Percentiles rank a stretch among this genome's conserved stretches.
Evolutionary conservation across 2,329 filamentous ascomycete species (phyloP).

Genomic region (Chaetoscypha palmicola): DNA sequence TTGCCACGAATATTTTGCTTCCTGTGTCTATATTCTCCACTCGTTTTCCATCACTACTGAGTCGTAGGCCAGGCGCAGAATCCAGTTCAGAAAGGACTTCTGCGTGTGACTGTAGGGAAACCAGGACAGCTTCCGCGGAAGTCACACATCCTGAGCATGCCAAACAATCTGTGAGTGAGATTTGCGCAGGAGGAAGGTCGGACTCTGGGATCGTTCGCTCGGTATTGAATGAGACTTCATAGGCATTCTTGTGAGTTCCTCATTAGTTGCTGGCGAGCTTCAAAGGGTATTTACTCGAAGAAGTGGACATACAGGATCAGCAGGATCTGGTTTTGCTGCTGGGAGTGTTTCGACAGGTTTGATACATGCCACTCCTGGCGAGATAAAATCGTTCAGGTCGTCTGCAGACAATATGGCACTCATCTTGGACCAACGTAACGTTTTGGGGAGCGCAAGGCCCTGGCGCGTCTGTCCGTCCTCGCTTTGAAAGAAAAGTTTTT

Average conservation of each 20-base stretch:
- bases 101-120: slow-evolving; percentile 86
- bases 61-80: slow-evolving; percentile 43
- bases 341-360: slow-evolving; percentile 94
- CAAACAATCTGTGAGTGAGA: slow-evolving; percentile 93
- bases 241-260: slow-evolving; percentile 33
- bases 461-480: too few species aligned
- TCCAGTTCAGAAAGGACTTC: slow-evolving; percentile 85
- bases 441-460: too few species aligned
- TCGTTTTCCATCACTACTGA: slow-evolving; percentile 28
- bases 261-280: too few species aligned
- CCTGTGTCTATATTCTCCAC: slow-evolving; percentile 49
- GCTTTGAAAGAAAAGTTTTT: too few species aligned
- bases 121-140: slow-evolving; percentile 92
- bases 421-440: too few species aligned
- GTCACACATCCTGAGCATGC: slow-evolving; percentile 97
- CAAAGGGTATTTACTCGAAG: too few species aligned
- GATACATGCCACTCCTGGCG: slow-evolving; percentile 93
- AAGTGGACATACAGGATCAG: slow-evolving; percentile 36
- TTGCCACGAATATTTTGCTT: slow-evolving; percentile 81
- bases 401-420: slow-evolving; percentile 95
- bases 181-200: slow-evolving; percentile 68
- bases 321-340: slow-evolving; percentile 42
- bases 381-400: slow-evolving; percentile 98
- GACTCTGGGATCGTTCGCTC: slow-evolving; percentile 48
- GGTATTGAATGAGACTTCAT: slow-evolving; percentile 93